A percentile compares a stretch with the other conserved stretches of the same genome.
phyloP scores from a whole-genome alignment of 768 basidiomycete genomes.

The Sporobolomyces phaffii region DNA sequence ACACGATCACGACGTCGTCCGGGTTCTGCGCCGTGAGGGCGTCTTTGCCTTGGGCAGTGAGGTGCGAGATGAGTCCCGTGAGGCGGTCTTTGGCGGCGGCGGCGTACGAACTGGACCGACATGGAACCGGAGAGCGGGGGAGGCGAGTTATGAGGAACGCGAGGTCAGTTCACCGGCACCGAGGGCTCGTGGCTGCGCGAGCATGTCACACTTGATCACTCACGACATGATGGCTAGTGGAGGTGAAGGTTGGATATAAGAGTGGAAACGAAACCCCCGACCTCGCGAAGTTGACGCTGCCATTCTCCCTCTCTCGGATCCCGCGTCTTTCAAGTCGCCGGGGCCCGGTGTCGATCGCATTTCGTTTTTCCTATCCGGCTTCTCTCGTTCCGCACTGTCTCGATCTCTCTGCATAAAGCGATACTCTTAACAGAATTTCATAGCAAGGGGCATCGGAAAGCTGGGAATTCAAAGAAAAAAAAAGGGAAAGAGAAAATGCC shows the following conservation, averaged over 20 bases:
- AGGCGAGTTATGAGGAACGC: background rate
- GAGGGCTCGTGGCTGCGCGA: too few relatives aligned
- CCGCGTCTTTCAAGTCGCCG: background rate
- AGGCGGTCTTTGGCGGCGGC: slow-evolving; percentile 27
- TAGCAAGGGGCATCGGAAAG: background rate
- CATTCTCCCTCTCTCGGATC: background rate
- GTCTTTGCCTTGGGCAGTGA: slow-evolving; percentile 26
- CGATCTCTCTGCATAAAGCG: too few relatives aligned
- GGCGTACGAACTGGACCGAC: background rate
- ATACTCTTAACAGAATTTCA: too few relatives aligned
- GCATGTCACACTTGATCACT: too few relatives aligned
- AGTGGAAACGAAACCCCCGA: background rate
- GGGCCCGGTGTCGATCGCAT: background rate
- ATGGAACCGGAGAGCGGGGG: background rate
- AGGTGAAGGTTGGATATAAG: background rate
- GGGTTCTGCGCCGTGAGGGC: slow-evolving; percentile 23
- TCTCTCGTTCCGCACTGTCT: too few relatives aligned
- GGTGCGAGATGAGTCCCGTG: slow-evolving; percentile 27
- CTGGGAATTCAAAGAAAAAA: too few relatives aligned
- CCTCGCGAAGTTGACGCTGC: background rate
- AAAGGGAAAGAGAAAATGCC: background rate
- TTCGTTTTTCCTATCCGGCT: background rate
- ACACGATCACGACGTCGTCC: slow-evolving; percentile 65
- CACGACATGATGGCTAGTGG: background rate
- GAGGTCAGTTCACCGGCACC: too few relatives aligned